Base-by-base conservation (phyloP, 2,329 filamentous ascomycete genomes). In the Alternaria arborescens region DNA sequence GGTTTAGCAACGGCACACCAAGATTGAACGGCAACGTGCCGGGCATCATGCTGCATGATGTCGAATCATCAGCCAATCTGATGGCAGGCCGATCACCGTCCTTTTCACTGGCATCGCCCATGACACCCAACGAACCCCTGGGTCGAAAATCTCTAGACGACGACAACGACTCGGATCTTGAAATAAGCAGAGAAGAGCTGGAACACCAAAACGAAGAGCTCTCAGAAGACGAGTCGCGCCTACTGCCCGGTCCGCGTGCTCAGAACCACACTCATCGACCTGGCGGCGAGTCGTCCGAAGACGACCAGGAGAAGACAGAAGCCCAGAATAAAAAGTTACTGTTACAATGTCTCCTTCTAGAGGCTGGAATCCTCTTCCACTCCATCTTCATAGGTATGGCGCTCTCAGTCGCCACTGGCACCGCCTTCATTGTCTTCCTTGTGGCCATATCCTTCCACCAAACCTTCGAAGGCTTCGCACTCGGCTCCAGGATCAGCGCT, bases 281-380 rank as follows among this genome's bases (percentile, higher is more conserved):
- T 36, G 56, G 52, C 36, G 59, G 63, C 36, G 24, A 66, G 16
- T 60, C 65, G 18, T 63, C 67, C 34, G 64, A 69, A 16, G 62
- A 65, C 10, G 62, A 65, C 10, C 44, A 61, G 5, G 71, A 77
- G 43, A 72, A 73, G 64, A 73, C 73, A 0, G 76, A 82, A 65
- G 83, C 78, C 16, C 83, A 86, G 76, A 76, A 76, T 41, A 85
- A 86, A 71, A 90, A 87, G 69, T 86, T 89, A 75, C 85, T 90
- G 3, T 82, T 92, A 69, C 91, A 93, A 77, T 92, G 91, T 66
- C 86, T 91, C 5, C 84, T 93, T 3, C 84, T 93, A 5, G 91
- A 93, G 77, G 89, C 90, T 58, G 91, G 91, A 62, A 93, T 93
- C 65, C 82, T 93, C 11, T 93, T 93, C 75, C 91, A 93, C 79